Base-by-base conservation (phyloP, 139 green algal genomes). In the Micractinium sp. region DNA sequence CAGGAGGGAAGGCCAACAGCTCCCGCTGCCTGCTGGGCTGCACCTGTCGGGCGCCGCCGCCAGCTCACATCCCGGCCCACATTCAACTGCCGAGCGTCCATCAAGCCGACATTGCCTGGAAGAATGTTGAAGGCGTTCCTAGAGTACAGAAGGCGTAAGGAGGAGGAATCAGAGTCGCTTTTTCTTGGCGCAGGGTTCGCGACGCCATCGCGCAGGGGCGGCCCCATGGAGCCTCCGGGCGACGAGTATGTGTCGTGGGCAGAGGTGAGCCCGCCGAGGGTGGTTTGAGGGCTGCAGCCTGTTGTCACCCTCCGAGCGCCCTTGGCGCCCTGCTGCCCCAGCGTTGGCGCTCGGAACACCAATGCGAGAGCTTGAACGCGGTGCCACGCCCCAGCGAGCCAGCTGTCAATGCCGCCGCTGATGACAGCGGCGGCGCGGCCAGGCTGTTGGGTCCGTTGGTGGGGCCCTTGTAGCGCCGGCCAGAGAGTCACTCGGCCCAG, bases 181-280 rank as follows among this genome's bases (percentile, higher is more conserved):
- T 85, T 85, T 27, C 47, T 85, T 5, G 9, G 23, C 9, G 14
- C 77, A 13, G 80, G 80, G 19, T 85, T 60, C 23, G 80, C 80
- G 0, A 85, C 47, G 14, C 78, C 78, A 31, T 84, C 78, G 16
- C 14, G 23, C 53, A 38, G 22, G 39, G 19, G 31, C 14, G 25
- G 29, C 16, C 25, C 47, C 47, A 73, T 33, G 39, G 39, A 85
- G 27, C 78, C 39, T 66, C 18, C 38, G 63, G 77, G 47, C 47
- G 47, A 71, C 31, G 80, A 85, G 15, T 85, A 85, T 53, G 80
- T 85, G 29, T 73, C 27, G 16, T 85, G 80, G 80, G 14, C 29
- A 23, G 80, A 85, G 80, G 80, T 85, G 80, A 56, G 47, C 47
- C 47, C 47, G 47, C 9, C 79, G 79, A 35, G 35, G 74, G 71